Evolutionary conservation across 2,329 filamentous ascomycete genomes (phyloP).

Genomic region (Aspergillus fumigatus): DNA sequence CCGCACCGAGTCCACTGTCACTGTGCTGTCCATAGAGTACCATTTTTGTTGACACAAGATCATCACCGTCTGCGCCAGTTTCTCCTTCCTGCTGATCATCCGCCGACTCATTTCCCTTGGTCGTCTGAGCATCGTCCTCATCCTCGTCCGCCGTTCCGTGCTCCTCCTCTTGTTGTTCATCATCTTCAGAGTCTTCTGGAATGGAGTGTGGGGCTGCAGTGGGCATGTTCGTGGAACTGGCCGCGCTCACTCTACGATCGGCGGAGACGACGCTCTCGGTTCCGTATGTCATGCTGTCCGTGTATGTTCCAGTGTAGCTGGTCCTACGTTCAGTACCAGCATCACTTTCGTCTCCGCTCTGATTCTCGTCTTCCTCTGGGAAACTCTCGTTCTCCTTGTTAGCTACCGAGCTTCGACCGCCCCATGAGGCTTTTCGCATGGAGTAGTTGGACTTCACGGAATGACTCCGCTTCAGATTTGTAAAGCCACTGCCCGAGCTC

Average conservation of each 20-base stretch:
- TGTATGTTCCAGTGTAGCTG: conserved; percentile 40
- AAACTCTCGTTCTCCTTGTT: conserved; percentile 61
- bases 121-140: conserved; percentile 12
- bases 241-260: conserved; percentile 37
- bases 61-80: conserved; percentile 10
- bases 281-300: conserved; percentile 39
- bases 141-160: conserved; percentile 6
- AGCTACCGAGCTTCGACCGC: conserved; percentile 42
- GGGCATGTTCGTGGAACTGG: conserved; percentile 35
- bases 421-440: conserved; percentile 67
- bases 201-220: conserved; percentile 21
- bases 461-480: conserved; percentile 70
- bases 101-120: conserved; percentile 12
- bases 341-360: conserved; percentile 48
- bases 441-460: conserved; percentile 64
- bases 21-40: conserved; percentile 24
- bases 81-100: conserved; percentile 16
- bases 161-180: conserved; percentile 13
- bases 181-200: conserved; percentile 19
- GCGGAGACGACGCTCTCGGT: conserved; percentile 38
- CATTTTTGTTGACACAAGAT: conserved; percentile 20
- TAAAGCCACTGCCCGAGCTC: conserved; percentile 38
- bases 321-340: conserved; percentile 41
- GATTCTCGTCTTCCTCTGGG: conserved; percentile 58
- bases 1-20: conserved; percentile 28